Evolutionary conservation across 2,329 filamentous ascomycete genomes (phyloP), one percentile per base, ranked within the genome.

Genomic region (Fusarium sarcochroum): DNA sequence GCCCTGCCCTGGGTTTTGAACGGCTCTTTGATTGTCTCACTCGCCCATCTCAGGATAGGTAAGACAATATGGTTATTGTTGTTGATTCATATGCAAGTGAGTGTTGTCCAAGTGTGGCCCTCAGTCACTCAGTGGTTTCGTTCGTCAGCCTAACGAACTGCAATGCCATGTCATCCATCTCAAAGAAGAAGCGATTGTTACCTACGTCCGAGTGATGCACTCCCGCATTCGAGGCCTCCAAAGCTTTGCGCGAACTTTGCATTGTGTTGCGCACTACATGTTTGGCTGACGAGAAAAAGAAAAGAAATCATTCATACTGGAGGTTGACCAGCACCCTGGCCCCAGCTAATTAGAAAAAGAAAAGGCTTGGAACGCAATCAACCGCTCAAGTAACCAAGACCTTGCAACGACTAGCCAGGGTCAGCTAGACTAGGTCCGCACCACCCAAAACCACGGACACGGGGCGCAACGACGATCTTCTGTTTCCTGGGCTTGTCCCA

Each of bases 391-490:
- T 48, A 68, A 51, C 58, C 45, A 51, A 41, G 42, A 56, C 64
- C 69, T 71, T 65, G 68, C 53, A 63, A 50, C 38, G 34, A 57
- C 69, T 69, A 68, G 64, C 68, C 61, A 67, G 61, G 65, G 54
- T 63, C 54, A 71, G 55, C 71, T 64, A 64, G 45, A 45, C 30
- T 47, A 59, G 67, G 67, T 68, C 68, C 55, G 69, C 63, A 71
- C 69, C 71, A 73, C 71, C 71, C 71, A 74, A 73, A 74, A 61
- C 71, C 71, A 73, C 61, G 71, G 71, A 64, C 69, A 70, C 70
- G 71, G 71, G 67, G 70, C 71, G 68, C 63, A 42, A 61, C 51
- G 71, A 63, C 71, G 71, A 73, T 73, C 71, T 58, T 70, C 58
- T 63, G 67, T 72, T 65, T 72, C 47, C 70, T 51, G 59, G 56